Percentiles rank a stretch among this genome's conserved stretches.
These are phyloP conservation scores for Mycena sp. DNA, from an alignment of 1,284 basidiomycete genomes.

Conservation along the genomic window DNA sequence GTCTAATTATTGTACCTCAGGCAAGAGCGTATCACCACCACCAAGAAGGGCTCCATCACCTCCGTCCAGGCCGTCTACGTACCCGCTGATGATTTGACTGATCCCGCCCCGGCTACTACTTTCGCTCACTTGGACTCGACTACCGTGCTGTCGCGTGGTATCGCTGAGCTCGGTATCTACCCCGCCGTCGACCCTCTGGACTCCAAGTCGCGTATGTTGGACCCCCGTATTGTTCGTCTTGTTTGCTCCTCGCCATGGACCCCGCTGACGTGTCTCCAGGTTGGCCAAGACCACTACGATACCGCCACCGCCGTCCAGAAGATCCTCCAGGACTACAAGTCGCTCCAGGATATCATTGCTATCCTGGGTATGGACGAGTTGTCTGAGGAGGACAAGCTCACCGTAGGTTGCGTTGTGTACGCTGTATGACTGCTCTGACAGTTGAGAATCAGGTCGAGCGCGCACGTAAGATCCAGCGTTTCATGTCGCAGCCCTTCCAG, in stretches of 20 bases:
- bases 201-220: conserved; percentile 99
- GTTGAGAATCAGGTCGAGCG: conserved; percentile 65
- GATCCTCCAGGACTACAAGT: conserved; percentile 99
- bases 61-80: conserved; percentile 99
- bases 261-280: conserved; percentile 45
- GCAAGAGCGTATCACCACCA: conserved; percentile 99
- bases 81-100: conserved; percentile 99
- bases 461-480: conserved; percentile 92
- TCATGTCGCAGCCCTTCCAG: conserved; percentile 99
- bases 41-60: conserved; percentile 99
- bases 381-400: conserved; percentile 99
- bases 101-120: conserved; percentile 98
- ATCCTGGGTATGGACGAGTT: conserved; percentile 99
- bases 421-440: too few relatives aligned
- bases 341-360: conserved; percentile 96
- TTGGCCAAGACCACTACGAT: conserved; percentile 92
- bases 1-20: conserved; percentile 47
- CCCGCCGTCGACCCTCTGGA: conserved; percentile 99
- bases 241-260: neutral
- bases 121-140: conserved; percentile 99
- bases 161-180: conserved; percentile 99
- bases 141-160: conserved; percentile 97
- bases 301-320: conserved; percentile 97
- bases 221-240: conserved; percentile 93
- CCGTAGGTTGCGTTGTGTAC: conserved; percentile 49